Evolutionary conservation across 257 asterid genomes (phyloP), one percentile per base, ranked within the genome.

Genomic region (Phtheirospermum japonicum): DNA sequence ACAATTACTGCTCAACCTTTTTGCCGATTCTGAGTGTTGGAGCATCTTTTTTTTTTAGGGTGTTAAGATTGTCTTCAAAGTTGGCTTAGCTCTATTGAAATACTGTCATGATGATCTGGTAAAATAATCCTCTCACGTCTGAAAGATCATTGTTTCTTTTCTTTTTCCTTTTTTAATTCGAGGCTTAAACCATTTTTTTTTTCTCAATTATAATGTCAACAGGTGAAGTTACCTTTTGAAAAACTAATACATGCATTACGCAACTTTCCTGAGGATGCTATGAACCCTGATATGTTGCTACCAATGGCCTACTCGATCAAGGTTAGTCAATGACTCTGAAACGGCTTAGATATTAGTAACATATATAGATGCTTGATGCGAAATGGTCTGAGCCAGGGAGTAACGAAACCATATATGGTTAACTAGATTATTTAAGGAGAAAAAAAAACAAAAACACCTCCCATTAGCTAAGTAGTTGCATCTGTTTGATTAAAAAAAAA

Each of bases 101-200:
- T 85, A 82, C 79, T 80, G 99, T 95, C 97, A 85, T 1, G 96
- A 87, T 70, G 94, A 87, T 71, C 86, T 93, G 94, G 99, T 93
- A 69, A 42, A 63, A 36, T 65, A 64, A 53, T 59, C 65, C 56
- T 52, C 57, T 45, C 64, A 9, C 36, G 49, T 69, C 64, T 17
- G 50, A 57, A 40, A 69, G 3, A 17, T 65, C 31, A 5, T 54
- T 11, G 14, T 46, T 37, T 54, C 8, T 31, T 36, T 14, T 12
- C 37, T 36, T 13, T 9, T 39, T 40, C 12, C 26, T 61, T 37
- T 37, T 66, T 45, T n/a, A 32, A 18, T 52, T 45, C 61, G 20
- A 39, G 5, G 43, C 32, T 59, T 61, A 18, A 52, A 50, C 11
- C 33, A 10, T 39, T 14, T 40, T 59, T 51, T 4, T 70, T 31